phyloP scores from a whole-genome alignment of 345 rosid species.

The Capsella bursapastoris region DNA sequence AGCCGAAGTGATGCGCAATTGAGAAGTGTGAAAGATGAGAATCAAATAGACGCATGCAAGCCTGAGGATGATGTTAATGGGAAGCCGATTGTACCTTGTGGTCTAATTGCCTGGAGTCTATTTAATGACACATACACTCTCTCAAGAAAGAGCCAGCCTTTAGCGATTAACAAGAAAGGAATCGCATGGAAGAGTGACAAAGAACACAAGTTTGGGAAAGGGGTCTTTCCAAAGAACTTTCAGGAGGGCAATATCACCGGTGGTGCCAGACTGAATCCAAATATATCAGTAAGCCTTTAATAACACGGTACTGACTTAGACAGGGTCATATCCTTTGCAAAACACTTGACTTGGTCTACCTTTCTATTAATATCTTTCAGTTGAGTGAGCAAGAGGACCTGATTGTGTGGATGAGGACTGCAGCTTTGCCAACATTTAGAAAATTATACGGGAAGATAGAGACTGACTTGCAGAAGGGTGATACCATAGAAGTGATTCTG shows the following conservation, averaged over 20 bases:
- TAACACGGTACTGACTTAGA: constrained; percentile 3
- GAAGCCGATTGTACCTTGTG: constrained; percentile 78
- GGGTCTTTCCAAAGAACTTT: constrained; percentile 80
- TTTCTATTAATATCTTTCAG: constrained; percentile 45
- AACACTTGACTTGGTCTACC: constrained; percentile 29
- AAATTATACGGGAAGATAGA: constrained; percentile 97
- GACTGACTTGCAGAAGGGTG: constrained; percentile 60
- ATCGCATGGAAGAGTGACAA: constrained; percentile 97
- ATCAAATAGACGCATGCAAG: constrained; percentile 55
- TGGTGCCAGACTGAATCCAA: constrained; percentile 51
- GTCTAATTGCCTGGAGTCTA: constrained; percentile 98
- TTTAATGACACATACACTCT: constrained; percentile 86
- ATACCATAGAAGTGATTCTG: constrained; percentile 58
- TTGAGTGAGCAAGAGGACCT: constrained; percentile 93
- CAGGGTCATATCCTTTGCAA: constrained; percentile 17
- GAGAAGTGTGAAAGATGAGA: constrained; percentile 45
- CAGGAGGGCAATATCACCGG: constrained; percentile 67
- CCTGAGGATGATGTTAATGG: constrained; percentile 60
- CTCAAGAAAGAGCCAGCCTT: constrained; percentile 47
- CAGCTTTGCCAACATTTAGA: constrained; percentile 97
- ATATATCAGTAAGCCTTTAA: constrained; percentile 60
- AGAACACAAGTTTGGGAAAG: constrained; percentile 85
- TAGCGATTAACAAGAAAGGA: constrained; percentile 63
- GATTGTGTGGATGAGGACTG: constrained; percentile 99
- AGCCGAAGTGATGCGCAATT: constrained; percentile 85